phyloP scores from a whole-genome alignment of 148 eudicot species.

The Diospyros kaki region DNA sequence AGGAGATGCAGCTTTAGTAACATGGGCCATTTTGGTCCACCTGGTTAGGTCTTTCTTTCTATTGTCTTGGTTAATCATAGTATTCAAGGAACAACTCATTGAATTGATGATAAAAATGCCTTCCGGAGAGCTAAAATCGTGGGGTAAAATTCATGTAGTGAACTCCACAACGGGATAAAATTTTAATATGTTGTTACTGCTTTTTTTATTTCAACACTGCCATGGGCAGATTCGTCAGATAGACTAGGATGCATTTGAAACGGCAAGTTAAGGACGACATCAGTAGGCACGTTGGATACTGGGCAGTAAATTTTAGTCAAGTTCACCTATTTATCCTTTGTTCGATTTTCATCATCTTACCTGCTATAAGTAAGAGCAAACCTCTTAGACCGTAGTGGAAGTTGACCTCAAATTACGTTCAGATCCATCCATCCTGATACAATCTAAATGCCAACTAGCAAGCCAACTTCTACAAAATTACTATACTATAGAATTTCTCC shows the following conservation, averaged over 20 bases:
- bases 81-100: no score
- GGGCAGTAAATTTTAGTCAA: not conserved
- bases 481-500: not conserved
- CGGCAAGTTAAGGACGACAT: not conserved
- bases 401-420: not conserved
- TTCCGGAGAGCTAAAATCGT: no score
- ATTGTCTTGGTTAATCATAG: no score
- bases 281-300: not conserved
- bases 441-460: not conserved
- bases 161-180: no score
- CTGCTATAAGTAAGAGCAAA: not conserved
- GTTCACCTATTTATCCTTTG: not conserved
- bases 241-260: not conserved
- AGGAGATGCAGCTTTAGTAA: no score
- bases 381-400: not conserved
- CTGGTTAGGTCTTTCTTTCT: no score
- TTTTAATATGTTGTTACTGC: no score
- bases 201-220: not conserved
- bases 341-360: not conserved
- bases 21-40: no score
- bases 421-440: not conserved
- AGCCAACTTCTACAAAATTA: not conserved
- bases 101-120: no score
- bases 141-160: no score
- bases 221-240: not conserved